A percentile compares a stretch with the other conserved stretches of the same genome.
These are phyloP conservation scores for Ophiocordyceps australis DNA, from an alignment of 2,329 filamentous ascomycete genomes.

Conservation along the genomic window DNA sequence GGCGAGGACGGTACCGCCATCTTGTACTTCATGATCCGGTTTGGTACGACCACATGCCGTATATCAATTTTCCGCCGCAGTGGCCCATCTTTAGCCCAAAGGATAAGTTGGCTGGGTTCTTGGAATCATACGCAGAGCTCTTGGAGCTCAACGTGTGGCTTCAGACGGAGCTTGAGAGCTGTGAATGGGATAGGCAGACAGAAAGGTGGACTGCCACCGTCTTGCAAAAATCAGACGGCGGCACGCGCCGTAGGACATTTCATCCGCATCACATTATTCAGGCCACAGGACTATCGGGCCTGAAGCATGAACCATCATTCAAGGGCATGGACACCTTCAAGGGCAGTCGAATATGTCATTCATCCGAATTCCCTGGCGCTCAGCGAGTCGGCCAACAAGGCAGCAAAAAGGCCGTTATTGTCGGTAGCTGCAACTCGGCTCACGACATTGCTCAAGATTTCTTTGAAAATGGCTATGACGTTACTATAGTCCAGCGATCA, in stretches of 20 bases:
- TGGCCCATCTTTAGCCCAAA: slow-evolving; percentile 59
- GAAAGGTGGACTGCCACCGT: slow-evolving; percentile 37
- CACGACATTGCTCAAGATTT: slow-evolving; percentile 55
- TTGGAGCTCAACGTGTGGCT: slow-evolving; percentile 56
- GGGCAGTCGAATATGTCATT: slow-evolving; percentile 43
- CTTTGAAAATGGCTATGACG: slow-evolving; percentile 44
- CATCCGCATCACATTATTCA: slow-evolving; percentile 47
- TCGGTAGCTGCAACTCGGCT: slow-evolving; percentile 51
- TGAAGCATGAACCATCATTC: slow-evolving; percentile 41
- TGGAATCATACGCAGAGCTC: slow-evolving; percentile 43
- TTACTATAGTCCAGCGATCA: slow-evolving; percentile 53
- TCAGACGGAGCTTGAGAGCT: slow-evolving; percentile 24
- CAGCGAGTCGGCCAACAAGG: slow-evolving; percentile 19
- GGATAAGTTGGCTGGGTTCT: slow-evolving; percentile 52
- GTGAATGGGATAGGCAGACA: slow-evolving; percentile 28
- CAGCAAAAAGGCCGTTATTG: slow-evolving; percentile 43
- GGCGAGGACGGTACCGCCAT: slow-evolving; percentile 43
- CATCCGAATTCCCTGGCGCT: slow-evolving; percentile 38
- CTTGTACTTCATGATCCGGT: slow-evolving; percentile 53
- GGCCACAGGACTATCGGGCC: slow-evolving; percentile 50
- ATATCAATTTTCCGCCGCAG: slow-evolving; percentile 40
- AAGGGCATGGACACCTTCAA: slow-evolving; percentile 38
- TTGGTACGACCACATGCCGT: slow-evolving; percentile 43
- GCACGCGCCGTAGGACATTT: slow-evolving; percentile 31
- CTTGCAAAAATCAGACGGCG: slow-evolving; percentile 27